phyloP scores from a whole-genome alignment of 306 rosid species.

The Vigna angularis region DNA sequence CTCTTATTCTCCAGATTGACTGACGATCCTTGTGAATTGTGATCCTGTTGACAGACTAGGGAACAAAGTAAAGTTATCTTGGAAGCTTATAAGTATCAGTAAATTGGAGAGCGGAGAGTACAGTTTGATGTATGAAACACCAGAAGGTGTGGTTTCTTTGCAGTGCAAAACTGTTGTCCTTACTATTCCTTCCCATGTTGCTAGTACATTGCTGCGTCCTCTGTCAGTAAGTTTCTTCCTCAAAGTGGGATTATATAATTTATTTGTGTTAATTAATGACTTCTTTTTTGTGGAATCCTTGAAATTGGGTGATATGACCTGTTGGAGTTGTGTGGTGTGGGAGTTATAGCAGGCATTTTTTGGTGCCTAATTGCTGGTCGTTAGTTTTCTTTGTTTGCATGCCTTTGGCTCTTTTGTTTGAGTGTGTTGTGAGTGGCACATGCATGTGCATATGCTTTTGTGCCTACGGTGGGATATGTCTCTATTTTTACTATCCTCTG shows the following conservation, averaged over 20 bases:
- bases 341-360: conserved; percentile 14
- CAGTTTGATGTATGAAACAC: conserved; percentile 84
- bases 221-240: conserved; percentile 72
- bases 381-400: conserved; percentile 33
- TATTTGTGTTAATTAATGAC: conserved; percentile 20
- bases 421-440: background rate
- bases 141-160: conserved; percentile 81
- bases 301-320: conserved; percentile 23
- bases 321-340: conserved; percentile 27
- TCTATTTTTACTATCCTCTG: conserved; percentile 25
- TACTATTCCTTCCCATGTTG: conserved; percentile 89
- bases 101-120: conserved; percentile 77
- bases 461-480: conserved; percentile 16
- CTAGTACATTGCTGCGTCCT: conserved; percentile 81
- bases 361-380: conserved; percentile 16
- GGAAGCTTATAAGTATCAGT: conserved; percentile 85
- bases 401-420: conserved; percentile 34
- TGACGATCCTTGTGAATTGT: conserved; percentile 38
- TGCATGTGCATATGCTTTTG: conserved; percentile 27
- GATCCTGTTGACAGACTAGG: conserved; percentile 74
- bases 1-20: conserved; percentile 33
- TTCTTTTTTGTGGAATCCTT: conserved; percentile 36
- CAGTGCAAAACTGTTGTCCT: conserved; percentile 80
- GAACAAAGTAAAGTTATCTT: conserved; percentile 78
- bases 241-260: conserved; percentile 29